These are phyloP conservation scores for Fusarium begoniae DNA, from an alignment of 2,329 filamentous ascomycete genomes.

Conservation along the genomic window DNA sequence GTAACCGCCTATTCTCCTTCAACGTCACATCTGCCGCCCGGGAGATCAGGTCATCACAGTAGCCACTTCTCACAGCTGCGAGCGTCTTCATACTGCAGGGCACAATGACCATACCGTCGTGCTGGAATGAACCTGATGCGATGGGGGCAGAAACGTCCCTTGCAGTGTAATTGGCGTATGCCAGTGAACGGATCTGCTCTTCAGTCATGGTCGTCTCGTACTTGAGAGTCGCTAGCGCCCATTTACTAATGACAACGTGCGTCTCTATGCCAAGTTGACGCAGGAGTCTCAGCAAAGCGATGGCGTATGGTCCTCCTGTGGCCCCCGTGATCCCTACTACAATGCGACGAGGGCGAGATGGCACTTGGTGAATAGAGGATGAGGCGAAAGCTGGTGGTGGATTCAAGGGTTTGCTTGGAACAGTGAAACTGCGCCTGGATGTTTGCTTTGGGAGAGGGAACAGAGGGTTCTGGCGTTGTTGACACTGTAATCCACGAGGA, in stretches of 20 bases:
- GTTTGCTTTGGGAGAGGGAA: background rate
- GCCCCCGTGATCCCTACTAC: conserved; percentile 62
- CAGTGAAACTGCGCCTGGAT: background rate
- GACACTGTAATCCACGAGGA: background rate
- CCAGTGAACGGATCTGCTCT: conserved; percentile 49
- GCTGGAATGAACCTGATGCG: background rate
- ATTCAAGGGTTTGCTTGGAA: background rate
- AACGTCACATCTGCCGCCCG: background rate
- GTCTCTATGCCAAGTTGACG: conserved; percentile 56
- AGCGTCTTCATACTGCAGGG: conserved; percentile 1
- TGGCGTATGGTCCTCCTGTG: conserved; percentile 55
- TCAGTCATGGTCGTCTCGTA: conserved; percentile 55
- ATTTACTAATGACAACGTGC: conserved; percentile 58
- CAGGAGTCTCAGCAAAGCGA: conserved; percentile 52
- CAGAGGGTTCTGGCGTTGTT: background rate
- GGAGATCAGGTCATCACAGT: background rate
- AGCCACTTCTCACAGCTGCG: background rate
- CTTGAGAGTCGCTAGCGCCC: conserved; percentile 57
- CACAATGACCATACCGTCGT: background rate
- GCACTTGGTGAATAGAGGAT: background rate
- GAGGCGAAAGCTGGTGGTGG: background rate
- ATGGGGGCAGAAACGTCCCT: conserved; percentile 53
- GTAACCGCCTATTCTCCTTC: background rate
- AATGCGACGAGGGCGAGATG: conserved; percentile 42
- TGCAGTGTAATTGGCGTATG: conserved; percentile 49